Evolutionary conservation across 2,329 filamentous ascomycete species (phyloP).

Genomic region (Aspergillus eucalypticola): DNA sequence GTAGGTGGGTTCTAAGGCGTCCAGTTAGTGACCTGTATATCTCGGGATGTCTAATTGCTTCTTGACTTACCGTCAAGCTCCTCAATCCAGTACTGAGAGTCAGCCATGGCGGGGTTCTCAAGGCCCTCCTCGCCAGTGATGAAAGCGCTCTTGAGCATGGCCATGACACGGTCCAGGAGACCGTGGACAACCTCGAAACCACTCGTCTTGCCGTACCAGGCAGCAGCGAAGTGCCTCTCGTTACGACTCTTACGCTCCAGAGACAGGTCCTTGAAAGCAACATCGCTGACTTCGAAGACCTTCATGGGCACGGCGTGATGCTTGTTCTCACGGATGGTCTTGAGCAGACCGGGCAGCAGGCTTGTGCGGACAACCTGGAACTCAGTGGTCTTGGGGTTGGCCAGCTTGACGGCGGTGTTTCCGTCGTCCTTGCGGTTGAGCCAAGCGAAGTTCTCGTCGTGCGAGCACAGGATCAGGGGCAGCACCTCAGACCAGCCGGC

Average conservation of each 20-base stretch:
- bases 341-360: constrained; percentile 81
- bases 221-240: constrained; percentile 92
- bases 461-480: constrained; percentile 92
- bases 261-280: constrained; percentile 82
- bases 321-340: constrained; percentile 93
- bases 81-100: constrained; percentile 87
- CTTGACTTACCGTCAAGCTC: constrained; percentile 70
- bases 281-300: constrained; percentile 88
- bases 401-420: constrained; percentile 76
- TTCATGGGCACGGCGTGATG: constrained; percentile 84
- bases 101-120: constrained; percentile 57
- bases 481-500: constrained; percentile 96
- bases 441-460: constrained; percentile 97
- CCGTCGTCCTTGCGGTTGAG: constrained; percentile 88
- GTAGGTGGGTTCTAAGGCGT: constrained; percentile 72
- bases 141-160: constrained; percentile 86
- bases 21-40: not conserved
- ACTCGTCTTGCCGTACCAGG: constrained; percentile 89
- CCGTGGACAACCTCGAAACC: constrained; percentile 97
- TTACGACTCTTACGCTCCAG: constrained; percentile 86
- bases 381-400: constrained; percentile 89
- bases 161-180: constrained; percentile 83
- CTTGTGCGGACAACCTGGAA: constrained; percentile 92
- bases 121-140: constrained; percentile 73
- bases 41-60: not conserved